Base-by-base conservation (phyloP, 108 stramenopile species). In the Thalassiosira profunda region DNA sequence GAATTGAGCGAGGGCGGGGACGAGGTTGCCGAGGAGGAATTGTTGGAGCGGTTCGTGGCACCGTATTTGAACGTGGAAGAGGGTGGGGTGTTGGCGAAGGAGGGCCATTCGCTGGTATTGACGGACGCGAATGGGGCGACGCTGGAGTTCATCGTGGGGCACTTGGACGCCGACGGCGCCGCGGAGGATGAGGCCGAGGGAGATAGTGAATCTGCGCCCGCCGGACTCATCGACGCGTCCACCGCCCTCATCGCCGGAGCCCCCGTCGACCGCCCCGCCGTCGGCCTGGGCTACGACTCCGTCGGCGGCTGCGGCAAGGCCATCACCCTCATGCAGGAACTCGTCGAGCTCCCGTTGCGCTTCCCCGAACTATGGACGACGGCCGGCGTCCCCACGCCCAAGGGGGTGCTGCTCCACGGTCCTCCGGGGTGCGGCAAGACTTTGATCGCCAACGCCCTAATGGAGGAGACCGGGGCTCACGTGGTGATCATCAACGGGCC, bases 351-450 rank as follows among this genome's bases (percentile, higher is more conserved):
- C 6, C 98, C 97, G 0, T 73, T 99, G 30, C 86, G 94, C 15
- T 96, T 96, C 66, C 97, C 98, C 8, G 92, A 96, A 69, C 77
- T 99, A 2, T 99, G 98, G 94, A 88, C 92, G 24, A 85, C 96
- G 23, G 88, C 96, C 25, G 98, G 98, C 46, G 94, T 99, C 21
- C 93, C 94, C n/a, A 95, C 98, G 15, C 97, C 98, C 23, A 86
- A 94, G 49, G 98, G 98, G 15, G 98, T 98, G 41, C 80, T 99
- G 24, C 74, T 99, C 38, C 96, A 98, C 59, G 99, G 99, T 9
- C 99, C 99, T 11, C 96, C 98, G 6, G 99, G 99, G 5, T 96
- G 96, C 54, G 99, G 99, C 31, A 99, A 99, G 81, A 98, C 99
- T 5, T 72, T 97, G 72, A 89, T 98, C 60, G 98, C 97, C 11